Base-by-base conservation (phyloP, 495 filamentous ascomycete genomes). In the Penicillium maclennaniae region DNA sequence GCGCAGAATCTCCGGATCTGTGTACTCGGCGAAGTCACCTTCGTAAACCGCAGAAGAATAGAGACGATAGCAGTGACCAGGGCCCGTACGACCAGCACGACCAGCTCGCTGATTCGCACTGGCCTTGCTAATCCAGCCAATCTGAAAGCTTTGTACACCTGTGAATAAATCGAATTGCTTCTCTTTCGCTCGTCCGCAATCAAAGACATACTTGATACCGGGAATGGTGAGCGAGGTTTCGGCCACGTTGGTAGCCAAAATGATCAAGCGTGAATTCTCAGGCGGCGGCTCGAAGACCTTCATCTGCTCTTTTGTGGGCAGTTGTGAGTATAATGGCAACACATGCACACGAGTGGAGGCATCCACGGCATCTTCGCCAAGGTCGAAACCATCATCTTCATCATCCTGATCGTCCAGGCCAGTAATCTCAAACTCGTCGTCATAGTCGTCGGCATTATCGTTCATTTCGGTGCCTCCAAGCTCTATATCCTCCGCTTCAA, bases 211-310 rank as follows among this genome's bases (percentile, higher is more conserved):
- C 48, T 88, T 82, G 53, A 96, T 92, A 16, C 91, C 91, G 4
- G 95, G 95, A 40, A 99, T 99, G 0, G 95, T 99, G 51, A 99
- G 76, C 78, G 86, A 91, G 4, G 95, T 99, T 67, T 99, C 95
- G 0, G 95, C 95, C 20, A 99, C 89, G 66, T 99, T 99, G 19
- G 95, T 99, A 0, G 95, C 91, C 19, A 99, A 72, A 16, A 99
- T 87, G 52, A 97, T 89, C 8, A 95, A 80, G 5, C 95, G 84
- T 9, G 89, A 88, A 37, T 87, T 87, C 34, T 89, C 86, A 8
- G 95, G 92, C 0, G 91, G 85, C 2, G 84, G 79, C 40, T 96
- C 88, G 57, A 99, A 99, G n/a, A 99, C 91, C 55, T 79, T 85
- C 55, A 97, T 78, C 67, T 97, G 95, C 60, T 97, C 89, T 62